Evolutionary conservation across 257 asterid genomes (phyloP).

Genomic region (Paraleonurus japonicus): DNA sequence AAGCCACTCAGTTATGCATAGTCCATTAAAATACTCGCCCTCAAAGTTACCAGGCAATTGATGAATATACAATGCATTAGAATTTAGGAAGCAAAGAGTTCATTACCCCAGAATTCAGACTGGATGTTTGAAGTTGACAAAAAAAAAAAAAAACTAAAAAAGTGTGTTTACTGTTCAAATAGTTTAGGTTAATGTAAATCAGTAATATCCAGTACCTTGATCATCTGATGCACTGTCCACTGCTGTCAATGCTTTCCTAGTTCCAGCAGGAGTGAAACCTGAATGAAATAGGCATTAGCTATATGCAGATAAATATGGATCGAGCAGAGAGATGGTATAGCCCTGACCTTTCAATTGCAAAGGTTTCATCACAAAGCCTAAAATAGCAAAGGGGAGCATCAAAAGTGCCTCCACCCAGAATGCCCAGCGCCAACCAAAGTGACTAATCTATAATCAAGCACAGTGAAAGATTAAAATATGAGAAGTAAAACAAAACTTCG

Average conservation of each 20-base stretch:
- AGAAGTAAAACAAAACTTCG: not conserved
- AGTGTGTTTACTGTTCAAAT: not conserved
- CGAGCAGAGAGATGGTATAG: constrained; percentile 19
- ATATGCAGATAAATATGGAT: constrained; percentile 20
- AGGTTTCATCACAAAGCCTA: constrained; percentile 88
- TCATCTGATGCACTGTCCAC: constrained; percentile 43
- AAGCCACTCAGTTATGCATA: not conserved
- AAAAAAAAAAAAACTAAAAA: constrained; percentile 17
- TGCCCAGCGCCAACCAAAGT: constrained; percentile 80
- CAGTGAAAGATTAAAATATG: not conserved
- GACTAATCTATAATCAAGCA: constrained; percentile 51
- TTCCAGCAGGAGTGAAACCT: constrained; percentile 67
- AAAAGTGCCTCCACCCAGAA: constrained; percentile 79
- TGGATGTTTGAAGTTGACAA: constrained; percentile 2
- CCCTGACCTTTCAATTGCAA: constrained; percentile 79
- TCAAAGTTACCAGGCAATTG: not conserved
- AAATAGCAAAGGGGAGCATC: constrained; percentile 89
- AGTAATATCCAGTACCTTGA: constrained; percentile 45
- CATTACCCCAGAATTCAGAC: not conserved
- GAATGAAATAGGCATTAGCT: constrained; percentile 37
- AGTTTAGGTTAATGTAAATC: not conserved
- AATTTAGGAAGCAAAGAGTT: constrained; percentile 6
- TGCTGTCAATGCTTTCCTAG: constrained; percentile 47
- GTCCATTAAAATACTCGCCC: not conserved
- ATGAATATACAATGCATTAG: not conserved